Conservation (phyloP, 208 protist species). For the Trypanosoma caninum region DNA sequence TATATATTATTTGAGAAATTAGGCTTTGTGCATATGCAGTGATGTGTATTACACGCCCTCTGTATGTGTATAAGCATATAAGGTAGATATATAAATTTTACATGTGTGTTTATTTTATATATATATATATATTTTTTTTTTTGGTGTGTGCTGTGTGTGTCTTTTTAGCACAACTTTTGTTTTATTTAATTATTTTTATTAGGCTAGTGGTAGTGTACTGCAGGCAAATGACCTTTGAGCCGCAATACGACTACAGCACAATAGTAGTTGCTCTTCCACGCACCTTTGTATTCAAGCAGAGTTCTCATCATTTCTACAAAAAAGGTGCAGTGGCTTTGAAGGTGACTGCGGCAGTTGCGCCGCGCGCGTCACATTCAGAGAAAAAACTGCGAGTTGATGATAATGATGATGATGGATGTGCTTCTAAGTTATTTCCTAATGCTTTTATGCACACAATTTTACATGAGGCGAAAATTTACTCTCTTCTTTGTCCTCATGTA, state of each 20-base stretch:
- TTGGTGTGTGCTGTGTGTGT: not conserved
- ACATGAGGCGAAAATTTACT: conserved; percentile 21
- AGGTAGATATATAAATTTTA: too few species aligned
- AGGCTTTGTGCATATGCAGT: too few species aligned
- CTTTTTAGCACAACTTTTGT: not conserved
- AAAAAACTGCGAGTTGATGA: not conserved
- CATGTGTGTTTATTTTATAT: too few species aligned
- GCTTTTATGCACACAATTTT: not conserved
- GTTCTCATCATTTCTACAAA: not conserved
- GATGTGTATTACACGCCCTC: too few species aligned
- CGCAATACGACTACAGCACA: conserved; percentile 14
- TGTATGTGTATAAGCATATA: too few species aligned
- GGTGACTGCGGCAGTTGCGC: conserved; percentile 4
- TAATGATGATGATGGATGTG: not conserved
- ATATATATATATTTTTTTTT: not conserved
- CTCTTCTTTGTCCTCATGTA: conserved; percentile 20
- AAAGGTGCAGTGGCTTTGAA: conserved; percentile 29
- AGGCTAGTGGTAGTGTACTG: too few species aligned
- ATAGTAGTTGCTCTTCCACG: conserved; percentile 1
- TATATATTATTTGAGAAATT: too few species aligned
- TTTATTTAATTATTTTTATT: not conserved
- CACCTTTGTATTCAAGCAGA: conserved; percentile 18
- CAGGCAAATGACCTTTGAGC: not conserved
- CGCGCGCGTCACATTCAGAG: not conserved
- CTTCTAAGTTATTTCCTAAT: not conserved